Conservation (phyloP, 192 early-diverging fungal genomes). For the Phlyctochytrium bullatum region DNA sequence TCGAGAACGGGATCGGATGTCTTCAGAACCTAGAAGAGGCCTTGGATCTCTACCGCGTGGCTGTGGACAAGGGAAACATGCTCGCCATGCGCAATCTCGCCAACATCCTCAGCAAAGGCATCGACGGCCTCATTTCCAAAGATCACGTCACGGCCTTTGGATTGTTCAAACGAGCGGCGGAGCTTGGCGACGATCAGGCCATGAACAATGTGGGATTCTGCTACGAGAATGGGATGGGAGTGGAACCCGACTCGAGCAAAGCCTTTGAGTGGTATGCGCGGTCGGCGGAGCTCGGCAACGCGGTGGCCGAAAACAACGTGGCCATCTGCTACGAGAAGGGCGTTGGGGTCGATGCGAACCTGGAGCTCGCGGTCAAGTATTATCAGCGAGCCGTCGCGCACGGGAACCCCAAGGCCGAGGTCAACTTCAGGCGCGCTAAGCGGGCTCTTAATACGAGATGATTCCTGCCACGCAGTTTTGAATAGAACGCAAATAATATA, state of each 20-base stretch:
- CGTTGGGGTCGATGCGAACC: conserved; percentile 12
- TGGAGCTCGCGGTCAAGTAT: conserved; percentile 1
- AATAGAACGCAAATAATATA: no score
- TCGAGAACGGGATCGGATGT: conserved; percentile 13
- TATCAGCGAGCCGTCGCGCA: conserved; percentile 5
- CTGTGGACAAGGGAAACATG: conserved; percentile 52
- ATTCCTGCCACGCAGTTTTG: no score
- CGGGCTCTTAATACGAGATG: no score
- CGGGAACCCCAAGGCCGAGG: conserved; percentile 9
- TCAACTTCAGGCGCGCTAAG: not conserved
- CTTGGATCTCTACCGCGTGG: conserved; percentile 49
- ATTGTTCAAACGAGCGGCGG: conserved; percentile 35
- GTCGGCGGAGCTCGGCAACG: conserved; percentile 2
- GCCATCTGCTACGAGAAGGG: conserved; percentile 16
- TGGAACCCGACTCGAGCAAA: conserved; percentile 2
- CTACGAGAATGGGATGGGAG: conserved; percentile 27
- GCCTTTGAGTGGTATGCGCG: conserved; percentile 7
- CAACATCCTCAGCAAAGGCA: conserved; percentile 39
- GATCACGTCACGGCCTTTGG: conserved; percentile 12
- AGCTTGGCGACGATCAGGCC: conserved; percentile 18
- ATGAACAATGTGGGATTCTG: conserved; percentile 22
- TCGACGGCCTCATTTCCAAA: not conserved
- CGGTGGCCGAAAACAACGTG: conserved; percentile 13
- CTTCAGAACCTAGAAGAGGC: conserved; percentile 48
- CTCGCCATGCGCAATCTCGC: conserved; percentile 59